These are phyloP conservation scores for Helicocarpus griseus DNA, from an alignment of 2,329 filamentous ascomycete species.

Conservation along the genomic window DNA sequence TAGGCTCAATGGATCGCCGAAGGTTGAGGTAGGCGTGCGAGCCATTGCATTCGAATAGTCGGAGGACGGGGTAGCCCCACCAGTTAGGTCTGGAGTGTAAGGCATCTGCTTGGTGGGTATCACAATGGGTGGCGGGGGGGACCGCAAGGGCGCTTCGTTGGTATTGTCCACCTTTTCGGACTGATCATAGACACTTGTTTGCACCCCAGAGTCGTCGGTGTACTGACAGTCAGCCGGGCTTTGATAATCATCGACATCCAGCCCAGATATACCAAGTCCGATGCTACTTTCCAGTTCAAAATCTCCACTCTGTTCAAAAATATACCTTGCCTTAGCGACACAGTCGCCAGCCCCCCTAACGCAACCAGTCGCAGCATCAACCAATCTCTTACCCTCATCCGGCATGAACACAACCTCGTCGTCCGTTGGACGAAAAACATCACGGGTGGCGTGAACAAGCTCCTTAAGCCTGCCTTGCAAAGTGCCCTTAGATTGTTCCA, in stretches of 20 bases:
- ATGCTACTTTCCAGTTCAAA: slow-evolving; percentile 61
- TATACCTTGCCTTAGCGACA: slow-evolving; percentile 71
- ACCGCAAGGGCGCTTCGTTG: slow-evolving; percentile 17
- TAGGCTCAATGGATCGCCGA: slow-evolving; percentile 14
- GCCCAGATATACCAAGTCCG: slow-evolving; percentile 40
- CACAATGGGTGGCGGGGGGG: slow-evolving; percentile 37
- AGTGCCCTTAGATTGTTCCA: slow-evolving; percentile 59
- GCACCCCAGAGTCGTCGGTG: neutral
- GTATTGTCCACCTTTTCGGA: neutral
- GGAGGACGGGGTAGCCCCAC: slow-evolving; percentile 30
- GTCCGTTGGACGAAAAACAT: slow-evolving; percentile 63
- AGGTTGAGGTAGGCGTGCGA: slow-evolving; percentile 20
- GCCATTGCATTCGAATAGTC: slow-evolving; percentile 24
- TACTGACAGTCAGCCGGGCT: neutral
- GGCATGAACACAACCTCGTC: slow-evolving; percentile 70
- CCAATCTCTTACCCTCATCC: slow-evolving; percentile 64
- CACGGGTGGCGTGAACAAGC: slow-evolving; percentile 69
- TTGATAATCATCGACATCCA: slow-evolving; percentile 3
- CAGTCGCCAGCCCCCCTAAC: slow-evolving; percentile 88
- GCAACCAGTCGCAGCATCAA: slow-evolving; percentile 73
- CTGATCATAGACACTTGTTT: neutral
- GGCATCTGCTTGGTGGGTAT: slow-evolving; percentile 31
- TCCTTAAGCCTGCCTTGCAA: slow-evolving; percentile 76
- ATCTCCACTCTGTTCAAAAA: slow-evolving; percentile 82
- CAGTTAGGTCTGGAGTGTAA: slow-evolving; percentile 28